Conservation (phyloP, 73 alveolate genomes). For the Stentor coeruleus region DNA sequence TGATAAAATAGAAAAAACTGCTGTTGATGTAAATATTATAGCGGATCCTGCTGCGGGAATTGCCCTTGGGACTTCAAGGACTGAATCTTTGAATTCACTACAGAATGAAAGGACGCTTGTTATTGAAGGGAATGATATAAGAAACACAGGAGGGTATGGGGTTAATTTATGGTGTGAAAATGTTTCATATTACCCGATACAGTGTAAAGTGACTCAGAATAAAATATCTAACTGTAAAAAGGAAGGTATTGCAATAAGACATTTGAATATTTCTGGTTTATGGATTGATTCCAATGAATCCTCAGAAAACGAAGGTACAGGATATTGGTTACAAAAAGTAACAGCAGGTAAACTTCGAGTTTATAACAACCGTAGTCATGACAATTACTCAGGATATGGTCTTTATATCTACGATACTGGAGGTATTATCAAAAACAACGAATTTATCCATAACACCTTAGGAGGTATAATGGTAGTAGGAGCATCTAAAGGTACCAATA, state of each 20-base stretch:
- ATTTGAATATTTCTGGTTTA: neutral
- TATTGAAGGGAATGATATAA: conserved; percentile 28
- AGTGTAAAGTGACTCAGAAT: neutral
- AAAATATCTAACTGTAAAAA: conserved; percentile 16
- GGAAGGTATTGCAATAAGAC: conserved; percentile 24
- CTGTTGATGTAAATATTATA: neutral
- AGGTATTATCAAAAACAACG: neutral
- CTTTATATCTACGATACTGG: conserved; percentile 32
- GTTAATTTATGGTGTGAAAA: conserved; percentile 5
- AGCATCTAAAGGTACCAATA: neutral
- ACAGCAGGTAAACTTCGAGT: neutral
- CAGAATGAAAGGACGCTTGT: neutral
- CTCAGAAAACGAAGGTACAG: neutral
- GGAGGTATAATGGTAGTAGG: conserved; percentile 39
- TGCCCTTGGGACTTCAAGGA: neutral
- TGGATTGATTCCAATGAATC: neutral
- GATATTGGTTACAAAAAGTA: conserved; percentile 23
- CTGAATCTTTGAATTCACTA: neutral
- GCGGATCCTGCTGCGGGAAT: neutral
- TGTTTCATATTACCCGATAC: neutral
- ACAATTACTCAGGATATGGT: conserved; percentile 30
- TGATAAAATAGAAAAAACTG: conserved; percentile 9
- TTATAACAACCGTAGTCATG: neutral
- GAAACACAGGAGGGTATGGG: conserved; percentile 28
- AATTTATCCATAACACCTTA: neutral